Base-by-base conservation (phyloP, 1,284 basidiomycete species). In the Pisolithus thermaeus region DNA sequence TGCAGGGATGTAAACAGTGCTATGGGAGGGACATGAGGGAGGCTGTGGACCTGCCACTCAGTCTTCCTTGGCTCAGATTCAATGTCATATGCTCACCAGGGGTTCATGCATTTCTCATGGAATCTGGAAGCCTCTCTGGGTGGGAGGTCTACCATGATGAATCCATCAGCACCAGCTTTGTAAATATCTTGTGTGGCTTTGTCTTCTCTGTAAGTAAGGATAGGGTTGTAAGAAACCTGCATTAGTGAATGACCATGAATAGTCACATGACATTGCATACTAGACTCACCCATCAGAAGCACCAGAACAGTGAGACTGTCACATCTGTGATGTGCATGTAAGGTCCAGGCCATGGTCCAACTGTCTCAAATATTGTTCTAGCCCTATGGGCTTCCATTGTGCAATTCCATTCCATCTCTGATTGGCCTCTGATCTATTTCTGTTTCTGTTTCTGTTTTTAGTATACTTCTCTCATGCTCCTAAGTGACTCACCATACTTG, bases 141-240 rank as follows among this genome's bases (percentile, higher is more conserved):
- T 20, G 97, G 97, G 22, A 99, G 81, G 70, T 99, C 97, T 42
- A 98, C 94, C 69, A 99, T 83, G 63, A 99, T 96, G 69, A 95
- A 99, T 6, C 96, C 97, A 69, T 97, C 98, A 1, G 92, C 97
- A 30, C 96, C 96, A 23, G 92, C 91, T 50, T 84, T 83, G 49
- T 73, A 79, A 4, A 94, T 95, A 66, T 97, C 94, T 50, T 84
- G 78, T 44, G 98, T 93, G 2, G 96, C 90, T 66, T 84, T 89
- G 59, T 95, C 89, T 71, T 99, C 97, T 9, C 93, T 94, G 65
- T 98, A 96, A 0, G 95, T 91, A 48, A 99, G 77, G 40, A 98
- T 71, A 7, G 97, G 95, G 68, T 99, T 99, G 73, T 95, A 97
- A 73, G n/a, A 97, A 97, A 45, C 94, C 94, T 97, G 59, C 51